Base-by-base conservation (phyloP, 2,329 filamentous ascomycete species). In the Beauveria medogensis region DNA sequence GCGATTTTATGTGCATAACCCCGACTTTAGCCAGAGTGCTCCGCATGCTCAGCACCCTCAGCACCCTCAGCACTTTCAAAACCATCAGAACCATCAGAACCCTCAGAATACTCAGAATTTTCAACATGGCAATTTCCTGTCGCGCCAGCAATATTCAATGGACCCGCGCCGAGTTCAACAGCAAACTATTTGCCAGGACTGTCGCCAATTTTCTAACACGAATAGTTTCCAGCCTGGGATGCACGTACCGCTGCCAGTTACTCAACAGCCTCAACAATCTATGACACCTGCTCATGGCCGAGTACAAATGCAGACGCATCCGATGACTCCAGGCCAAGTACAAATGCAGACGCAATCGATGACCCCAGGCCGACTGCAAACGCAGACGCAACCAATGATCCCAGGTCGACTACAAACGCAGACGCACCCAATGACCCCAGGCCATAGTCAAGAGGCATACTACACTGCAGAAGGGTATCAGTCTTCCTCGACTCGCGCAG, bases 401-500 rank as follows among this genome's bases (percentile, higher is more conserved):
- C 56, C 34, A 12, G n/a, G 43, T 34, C 30, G 10, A 34, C 10
- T 14, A 14, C 30, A 34, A 14, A 14, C 4, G 30, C 30, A 34
- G 30, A 34, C 30, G 30, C 47, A 52, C 9, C 22, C 20, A n/a
- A 24, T 18, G 37, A n/a, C 40, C 18, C 56, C 34, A 12, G n/a
- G 43, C n/a, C 20, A 28, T 28, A 9, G 18, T 22, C 24, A n/a
- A 7, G 47, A 59, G 34, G 12, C 34, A 6, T 48, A 37, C 20
- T 48, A 60, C 18, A 60, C 58, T n/a, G 51, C 51, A 20, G 30
- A 60, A 18, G 58, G 51, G 14, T 44, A 55, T 46, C 28, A 50
- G 18, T 34, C 51, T 16, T 20, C 28, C 16, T 41, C 55, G 3
- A 2, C 12, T 30, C 56, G 47, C 18, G 24, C 56, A 34, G 56